Evolutionary conservation across 371 early-diverging fungal species (phyloP), one percentile per base, ranked within the genome.

Genomic region (Mucor plumbeus): DNA sequence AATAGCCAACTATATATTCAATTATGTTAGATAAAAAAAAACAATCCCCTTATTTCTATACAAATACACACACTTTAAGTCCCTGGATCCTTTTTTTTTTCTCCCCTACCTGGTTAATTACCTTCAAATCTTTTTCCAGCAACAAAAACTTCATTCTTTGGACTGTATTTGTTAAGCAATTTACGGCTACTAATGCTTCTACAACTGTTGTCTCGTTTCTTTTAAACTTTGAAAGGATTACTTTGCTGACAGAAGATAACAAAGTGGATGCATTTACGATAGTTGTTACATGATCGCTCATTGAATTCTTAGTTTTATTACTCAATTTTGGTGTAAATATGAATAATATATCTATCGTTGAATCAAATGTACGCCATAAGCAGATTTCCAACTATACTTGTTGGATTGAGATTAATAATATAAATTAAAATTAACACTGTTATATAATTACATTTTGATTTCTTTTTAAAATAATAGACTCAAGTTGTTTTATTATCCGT

Each of bases 311-410:
- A 40, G 50, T 57, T 47, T 39, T n/a, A 3, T 48, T 38, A 19
- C 34, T 64, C 19, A 68, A 21, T 31, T 68, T 68, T n/a, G 69
- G 69, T 35, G 47, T 59, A 17, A 68, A 68, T 34, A 68, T 63
- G 53, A 48, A 64, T 15, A 68, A 26, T 19, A 68, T 64, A 21
- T 68, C 59, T n/a, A 68, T 35, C 15, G 69, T 64, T n/a, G 69
- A 68, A 26, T 63, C 69, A 4, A 68, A 26, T n/a, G 69, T 68
- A 21, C 57, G 59, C 63, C 63, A 68, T 63, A 68, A 31, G 21
- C 69, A 63, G 53, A 64, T 54, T 47, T 68, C 68, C 36, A 68
- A 21, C 68, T 68, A 14, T 53, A 31, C 53, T 53, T 53, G 53
- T 53, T 53, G 21, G 21, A 21, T 5, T 19, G 26, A 34, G 48